Conservation (phyloP, 495 filamentous ascomycete species). For the Penicillium riverlandense region DNA sequence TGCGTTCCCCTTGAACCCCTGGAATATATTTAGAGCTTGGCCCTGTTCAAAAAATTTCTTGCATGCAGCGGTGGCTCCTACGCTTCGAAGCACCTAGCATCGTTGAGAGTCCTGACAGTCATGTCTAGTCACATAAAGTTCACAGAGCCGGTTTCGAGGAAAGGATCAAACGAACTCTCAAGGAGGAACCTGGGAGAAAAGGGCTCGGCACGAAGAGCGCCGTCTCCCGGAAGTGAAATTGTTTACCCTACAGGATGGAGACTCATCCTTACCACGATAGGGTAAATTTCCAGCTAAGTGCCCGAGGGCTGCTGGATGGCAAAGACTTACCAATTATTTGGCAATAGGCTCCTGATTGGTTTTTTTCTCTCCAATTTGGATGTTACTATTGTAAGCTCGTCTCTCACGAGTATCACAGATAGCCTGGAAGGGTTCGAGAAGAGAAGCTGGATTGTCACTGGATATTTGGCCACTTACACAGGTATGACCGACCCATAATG, state of each 20-base stretch:
- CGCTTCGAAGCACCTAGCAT: conserved; percentile 8
- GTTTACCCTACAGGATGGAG: conserved; percentile 41
- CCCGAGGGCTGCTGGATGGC: neutral
- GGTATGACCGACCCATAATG: conserved; percentile 22
- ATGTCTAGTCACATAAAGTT: conserved; percentile 20
- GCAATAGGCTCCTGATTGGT: conserved; percentile 41
- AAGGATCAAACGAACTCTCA: neutral
- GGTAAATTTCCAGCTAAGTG: conserved; percentile 15
- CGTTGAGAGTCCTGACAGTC: conserved; percentile 3
- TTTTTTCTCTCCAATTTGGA: conserved; percentile 57
- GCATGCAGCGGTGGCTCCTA: conserved; percentile 13
- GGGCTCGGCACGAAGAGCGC: conserved; percentile 14
- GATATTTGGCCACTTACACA: conserved; percentile 50
- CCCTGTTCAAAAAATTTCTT: conserved; percentile 15
- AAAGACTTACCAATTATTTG: neutral
- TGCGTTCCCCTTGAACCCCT: conserved; percentile 24
- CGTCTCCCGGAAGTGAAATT: conserved; percentile 20
- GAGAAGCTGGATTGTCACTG: conserved; percentile 49
- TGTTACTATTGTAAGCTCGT: conserved; percentile 57
- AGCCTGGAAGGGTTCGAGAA: conserved; percentile 46
- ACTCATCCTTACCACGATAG: conserved; percentile 27
- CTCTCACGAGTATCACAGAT: conserved; percentile 51
- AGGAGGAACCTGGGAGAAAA: conserved; percentile 13
- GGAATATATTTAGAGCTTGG: conserved; percentile 20
- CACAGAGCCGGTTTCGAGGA: conserved; percentile 12